Evolutionary conservation across 495 filamentous ascomycete species (phyloP).

Genomic region (Aspergillus avenaceus): DNA sequence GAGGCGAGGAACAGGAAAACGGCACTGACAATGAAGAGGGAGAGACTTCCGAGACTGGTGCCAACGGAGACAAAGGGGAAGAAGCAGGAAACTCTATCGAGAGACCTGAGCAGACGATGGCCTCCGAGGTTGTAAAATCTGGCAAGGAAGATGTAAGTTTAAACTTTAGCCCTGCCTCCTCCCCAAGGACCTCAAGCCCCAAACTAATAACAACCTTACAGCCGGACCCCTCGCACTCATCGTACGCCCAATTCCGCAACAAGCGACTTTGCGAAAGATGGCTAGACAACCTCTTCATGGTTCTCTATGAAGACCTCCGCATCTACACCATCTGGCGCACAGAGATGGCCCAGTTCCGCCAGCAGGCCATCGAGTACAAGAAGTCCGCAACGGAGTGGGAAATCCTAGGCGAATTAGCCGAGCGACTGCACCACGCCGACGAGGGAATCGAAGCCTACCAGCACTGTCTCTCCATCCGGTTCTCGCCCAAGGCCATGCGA

Average conservation of each 20-base stretch:
- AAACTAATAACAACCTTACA: constrained; percentile 18
- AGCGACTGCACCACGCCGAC: constrained; percentile 82
- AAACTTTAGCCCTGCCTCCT: neutral
- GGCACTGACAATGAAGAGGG: constrained; percentile 31
- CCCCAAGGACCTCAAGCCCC: neutral
- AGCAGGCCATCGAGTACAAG: constrained; percentile 87
- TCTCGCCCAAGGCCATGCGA: constrained; percentile 84
- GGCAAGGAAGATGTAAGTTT: constrained; percentile 71
- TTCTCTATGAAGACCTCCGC: constrained; percentile 93
- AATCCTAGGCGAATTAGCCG: constrained; percentile 88
- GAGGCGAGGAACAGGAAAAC: constrained; percentile 29
- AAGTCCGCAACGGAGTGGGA: constrained; percentile 98
- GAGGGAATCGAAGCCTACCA: constrained; percentile 92
- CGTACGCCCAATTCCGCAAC: constrained; percentile 76
- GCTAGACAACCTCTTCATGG: constrained; percentile 99
- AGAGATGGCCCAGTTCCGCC: constrained; percentile 88
- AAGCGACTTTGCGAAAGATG: constrained; percentile 96
- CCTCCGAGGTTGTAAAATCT: constrained; percentile 75
- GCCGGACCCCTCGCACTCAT: constrained; percentile 43
- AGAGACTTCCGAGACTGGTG: constrained; percentile 18
- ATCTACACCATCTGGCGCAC: constrained; percentile 99
- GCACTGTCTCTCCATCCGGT: constrained; percentile 73
- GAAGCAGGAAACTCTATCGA: constrained; percentile 54
- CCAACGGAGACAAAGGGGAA: constrained; percentile 30
- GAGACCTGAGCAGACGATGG: constrained; percentile 77